Percentiles rank a stretch among this genome's conserved stretches.
phyloP scores from a whole-genome alignment of 1,284 basidiomycete genomes.

The Sporisorium reilianum region DNA sequence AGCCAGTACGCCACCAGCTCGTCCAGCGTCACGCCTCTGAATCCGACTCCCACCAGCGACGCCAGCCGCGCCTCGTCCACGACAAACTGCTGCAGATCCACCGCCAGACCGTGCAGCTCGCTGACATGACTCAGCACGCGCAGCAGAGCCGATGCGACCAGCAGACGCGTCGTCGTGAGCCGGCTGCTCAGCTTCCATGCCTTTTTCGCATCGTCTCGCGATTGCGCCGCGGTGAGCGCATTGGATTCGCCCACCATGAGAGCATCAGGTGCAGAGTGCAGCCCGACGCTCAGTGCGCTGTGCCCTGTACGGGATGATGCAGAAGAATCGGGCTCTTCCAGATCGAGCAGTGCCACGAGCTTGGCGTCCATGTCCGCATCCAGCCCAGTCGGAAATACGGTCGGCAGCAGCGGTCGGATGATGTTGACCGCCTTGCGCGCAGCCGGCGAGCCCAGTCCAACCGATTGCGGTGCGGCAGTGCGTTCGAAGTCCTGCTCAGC shows the following conservation, averaged over 20 bases:
- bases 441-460: conserved; percentile 30
- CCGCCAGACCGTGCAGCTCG: conserved; percentile 23
- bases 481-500: conserved; percentile 19
- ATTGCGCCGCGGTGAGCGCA: background rate
- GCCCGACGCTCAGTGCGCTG: conserved; percentile 22
- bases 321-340: conserved; percentile 8
- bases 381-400: conserved; percentile 49
- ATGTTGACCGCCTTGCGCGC: conserved; percentile 54
- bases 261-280: conserved; percentile 28
- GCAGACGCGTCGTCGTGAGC: conserved; percentile 32
- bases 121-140: conserved; percentile 28
- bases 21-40: conserved; percentile 75
- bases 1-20: conserved; percentile 75
- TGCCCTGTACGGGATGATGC: conserved; percentile 2
- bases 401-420: conserved; percentile 54
- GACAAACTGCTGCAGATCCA: conserved; percentile 27
- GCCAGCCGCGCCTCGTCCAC: conserved; percentile 22
- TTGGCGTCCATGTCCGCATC: conserved; percentile 38
- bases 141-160: conserved; percentile 37
- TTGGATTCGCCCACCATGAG: conserved; percentile 26
- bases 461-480: background rate
- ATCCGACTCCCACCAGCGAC: conserved; percentile 24
- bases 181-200: conserved; percentile 36
- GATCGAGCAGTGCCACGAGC: conserved; percentile 25
- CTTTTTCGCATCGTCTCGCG: background rate